These are phyloP conservation scores for Rubus parviflorus DNA, from an alignment of 306 rosid genomes.

Conservation along the genomic window DNA sequence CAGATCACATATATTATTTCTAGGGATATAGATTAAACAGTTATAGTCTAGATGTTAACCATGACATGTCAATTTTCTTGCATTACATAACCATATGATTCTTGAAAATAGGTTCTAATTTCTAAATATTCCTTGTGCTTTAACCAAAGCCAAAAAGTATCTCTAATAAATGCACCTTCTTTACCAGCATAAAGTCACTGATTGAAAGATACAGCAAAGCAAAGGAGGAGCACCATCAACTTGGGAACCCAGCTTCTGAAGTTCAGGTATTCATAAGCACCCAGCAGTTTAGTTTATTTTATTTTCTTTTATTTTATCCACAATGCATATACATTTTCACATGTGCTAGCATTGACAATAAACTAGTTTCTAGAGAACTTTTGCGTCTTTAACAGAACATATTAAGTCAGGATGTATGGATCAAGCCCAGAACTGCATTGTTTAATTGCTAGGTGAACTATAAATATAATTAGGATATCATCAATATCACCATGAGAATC, in stretches of 20 bases:
- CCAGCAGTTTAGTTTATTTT: background rate
- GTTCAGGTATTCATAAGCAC: conserved; percentile 60
- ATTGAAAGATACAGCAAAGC: conserved; percentile 77
- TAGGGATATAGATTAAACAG: background rate
- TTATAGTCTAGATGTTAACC: background rate
- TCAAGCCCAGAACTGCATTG: background rate
- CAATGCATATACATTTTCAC: background rate
- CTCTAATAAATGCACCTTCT: conserved; percentile 33
- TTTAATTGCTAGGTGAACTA: background rate
- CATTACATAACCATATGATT: background rate
- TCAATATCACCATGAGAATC: background rate
- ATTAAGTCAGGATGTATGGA: background rate
- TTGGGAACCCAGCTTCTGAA: conserved; percentile 60
- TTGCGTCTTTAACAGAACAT: background rate
- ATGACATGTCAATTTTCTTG: background rate
- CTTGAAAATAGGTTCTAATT: background rate
- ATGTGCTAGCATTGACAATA: background rate
- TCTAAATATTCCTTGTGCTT: background rate
- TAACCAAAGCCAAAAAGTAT: background rate
- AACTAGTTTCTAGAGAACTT: background rate
- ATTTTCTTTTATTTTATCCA: background rate
- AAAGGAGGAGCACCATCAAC: conserved; percentile 66
- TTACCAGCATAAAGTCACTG: conserved; percentile 74
- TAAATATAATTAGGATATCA: background rate
- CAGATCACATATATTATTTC: background rate